phyloP scores from a whole-genome alignment of 164 flowering plant genomes.

The Liriodendron chinense region DNA sequence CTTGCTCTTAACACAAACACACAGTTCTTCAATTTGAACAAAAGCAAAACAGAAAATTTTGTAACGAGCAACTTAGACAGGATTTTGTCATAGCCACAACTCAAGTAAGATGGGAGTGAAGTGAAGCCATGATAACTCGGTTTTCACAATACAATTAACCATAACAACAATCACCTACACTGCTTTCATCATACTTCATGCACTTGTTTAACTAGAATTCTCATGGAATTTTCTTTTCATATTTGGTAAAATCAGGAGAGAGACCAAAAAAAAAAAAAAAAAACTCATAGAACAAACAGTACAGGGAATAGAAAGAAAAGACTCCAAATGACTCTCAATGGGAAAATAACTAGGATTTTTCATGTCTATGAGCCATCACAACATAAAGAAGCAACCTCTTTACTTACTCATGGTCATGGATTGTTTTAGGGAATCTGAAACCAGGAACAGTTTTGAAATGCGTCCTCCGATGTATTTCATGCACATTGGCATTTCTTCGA shows the following conservation, averaged over 20 bases:
- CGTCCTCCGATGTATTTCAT: conserved; percentile 79
- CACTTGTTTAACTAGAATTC: not conserved
- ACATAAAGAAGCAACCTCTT: not conserved
- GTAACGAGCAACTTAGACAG: too few relatives aligned
- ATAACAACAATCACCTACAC: too few relatives aligned
- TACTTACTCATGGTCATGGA: conserved; percentile 85
- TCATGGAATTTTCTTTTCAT: not conserved
- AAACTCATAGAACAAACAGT: not conserved
- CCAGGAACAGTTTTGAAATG: conserved; percentile 46
- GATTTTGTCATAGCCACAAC: too few relatives aligned
- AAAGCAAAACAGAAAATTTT: too few relatives aligned
- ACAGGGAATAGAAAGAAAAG: too few relatives aligned
- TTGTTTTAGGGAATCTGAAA: conserved; percentile 58
- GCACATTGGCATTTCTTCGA: conserved; percentile 85
- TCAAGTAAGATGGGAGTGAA: too few relatives aligned
- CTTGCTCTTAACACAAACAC: too few relatives aligned
- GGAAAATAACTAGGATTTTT: not conserved
- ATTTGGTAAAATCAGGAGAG: not conserved
- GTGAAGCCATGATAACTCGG: too few relatives aligned
- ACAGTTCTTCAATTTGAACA: too few relatives aligned
- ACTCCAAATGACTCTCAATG: not conserved
- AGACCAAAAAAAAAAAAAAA: not conserved
- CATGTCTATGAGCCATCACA: not conserved
- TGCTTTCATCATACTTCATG: not conserved
- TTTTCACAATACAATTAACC: too few relatives aligned